phyloP scores from a whole-genome alignment of 1,284 basidiomycete genomes.

The Athelia sp. region DNA sequence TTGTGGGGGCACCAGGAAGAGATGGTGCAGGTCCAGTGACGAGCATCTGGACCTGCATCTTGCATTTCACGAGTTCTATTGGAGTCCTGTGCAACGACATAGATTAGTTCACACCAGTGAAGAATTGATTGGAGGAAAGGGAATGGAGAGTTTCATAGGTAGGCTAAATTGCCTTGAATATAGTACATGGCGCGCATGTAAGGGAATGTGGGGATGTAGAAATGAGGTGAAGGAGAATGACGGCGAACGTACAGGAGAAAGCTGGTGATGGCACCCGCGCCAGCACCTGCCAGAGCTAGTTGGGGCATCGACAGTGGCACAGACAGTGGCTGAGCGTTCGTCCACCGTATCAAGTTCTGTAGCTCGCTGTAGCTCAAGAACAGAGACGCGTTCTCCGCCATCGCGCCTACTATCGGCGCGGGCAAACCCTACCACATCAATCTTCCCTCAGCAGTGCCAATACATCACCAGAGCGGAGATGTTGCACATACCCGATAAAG shows the following conservation, averaged over 20 bases:
- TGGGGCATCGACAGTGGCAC: constrained; percentile 54
- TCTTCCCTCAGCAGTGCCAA: constrained; percentile 3
- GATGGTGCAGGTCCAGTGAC: constrained; percentile 22
- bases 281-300: constrained; percentile 72
- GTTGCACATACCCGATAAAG: constrained; percentile 67
- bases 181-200: too few species aligned
- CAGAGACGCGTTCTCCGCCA: constrained; percentile 84
- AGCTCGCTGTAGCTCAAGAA: constrained; percentile 84
- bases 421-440: constrained; percentile 68
- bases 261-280: constrained; percentile 78
- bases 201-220: background rate
- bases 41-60: constrained; percentile 92
- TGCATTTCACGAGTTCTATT: constrained; percentile 90
- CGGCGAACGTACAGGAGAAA: constrained; percentile 64
- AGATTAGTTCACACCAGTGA: too few species aligned
- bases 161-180: too few species aligned
- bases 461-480: constrained; percentile 1
- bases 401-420: constrained; percentile 86
- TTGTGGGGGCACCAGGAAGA: constrained; percentile 14
- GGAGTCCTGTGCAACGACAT: constrained; percentile 76
- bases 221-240: background rate
- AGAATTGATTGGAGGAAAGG: too few species aligned
- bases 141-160: too few species aligned
- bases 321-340: constrained; percentile 25
- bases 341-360: constrained; percentile 56